Evolutionary conservation across 768 basidiomycete species (phyloP), one percentile per base, ranked within the genome.

Genomic region (Leccinellum rugosiceps): DNA sequence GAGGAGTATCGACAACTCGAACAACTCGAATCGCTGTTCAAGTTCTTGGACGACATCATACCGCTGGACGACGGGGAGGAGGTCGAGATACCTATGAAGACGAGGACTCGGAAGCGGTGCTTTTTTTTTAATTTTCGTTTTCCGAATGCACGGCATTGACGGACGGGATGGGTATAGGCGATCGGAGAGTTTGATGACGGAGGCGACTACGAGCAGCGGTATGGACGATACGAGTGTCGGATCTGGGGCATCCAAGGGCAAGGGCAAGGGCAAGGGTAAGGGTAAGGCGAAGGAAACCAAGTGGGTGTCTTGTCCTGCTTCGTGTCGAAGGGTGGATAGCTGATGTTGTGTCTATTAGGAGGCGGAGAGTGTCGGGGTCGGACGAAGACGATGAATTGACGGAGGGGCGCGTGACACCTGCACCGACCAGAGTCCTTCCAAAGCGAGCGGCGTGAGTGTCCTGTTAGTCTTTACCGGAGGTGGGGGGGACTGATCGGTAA

Each of bases 21-120:
- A 52, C 75, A 82, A 28, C 78, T 90, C 26, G 79, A 83, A 41
- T 79, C 82, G 0, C 64, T 89, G 26, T 92, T 92, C 65, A 77
- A 81, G 47, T 88, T 88, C 67, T 64, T 91, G 68, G 90, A 92
- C 60, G 82, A 84, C 10, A 81, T 92, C 44, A 78, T 88, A 43
- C 85, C 88, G 2, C 71, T 83, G 43, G 85, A 84, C n/a, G 86
- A 85, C 6, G 82, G 80, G 8, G 85, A 86, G 41, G 73, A 77
- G 17, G 58, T 74, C 6, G 76, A 77, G 21, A 54, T 68, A 41
- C 75, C 78, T 15, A 7, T 46, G 17, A 76, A 68, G 61, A 75
- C 72, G 32, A 74, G 71, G 55, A 78, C 73, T 62, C 61, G 80
- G 74, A 70, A 83, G 67, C 74, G 88, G 87, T 75, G 67, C 72